These are phyloP conservation scores for Globisporangium apiculatum DNA, from an alignment of 352 stramenopile species.

Conservation along the genomic window DNA sequence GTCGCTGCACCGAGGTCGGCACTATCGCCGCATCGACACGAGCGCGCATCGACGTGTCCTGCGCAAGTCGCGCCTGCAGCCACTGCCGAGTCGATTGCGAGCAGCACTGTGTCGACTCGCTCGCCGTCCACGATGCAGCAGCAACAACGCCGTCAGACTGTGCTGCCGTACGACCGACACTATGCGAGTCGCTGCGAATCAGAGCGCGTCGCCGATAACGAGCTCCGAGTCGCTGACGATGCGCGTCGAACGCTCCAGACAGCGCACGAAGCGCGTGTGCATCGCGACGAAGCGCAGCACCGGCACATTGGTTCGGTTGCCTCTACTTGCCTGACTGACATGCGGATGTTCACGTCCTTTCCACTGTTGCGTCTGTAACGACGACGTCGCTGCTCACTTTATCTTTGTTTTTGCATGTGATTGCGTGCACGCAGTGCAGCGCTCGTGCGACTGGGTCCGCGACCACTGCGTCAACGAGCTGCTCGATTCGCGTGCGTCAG, in stretches of 20 bases:
- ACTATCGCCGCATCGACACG: neutral
- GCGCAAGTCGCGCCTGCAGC: no score
- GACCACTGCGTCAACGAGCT: slow-evolving; percentile 47
- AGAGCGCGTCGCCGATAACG: neutral
- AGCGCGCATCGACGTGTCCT: neutral
- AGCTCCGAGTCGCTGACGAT: neutral
- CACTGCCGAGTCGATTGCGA: no score
- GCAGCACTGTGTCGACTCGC: no score
- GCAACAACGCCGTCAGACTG: slow-evolving; percentile 3
- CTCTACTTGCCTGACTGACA: no score
- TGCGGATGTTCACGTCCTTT: no score
- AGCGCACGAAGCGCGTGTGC: neutral
- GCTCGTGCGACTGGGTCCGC: slow-evolving; percentile 31
- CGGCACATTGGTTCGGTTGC: slow-evolving; percentile 3
- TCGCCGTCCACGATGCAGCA: neutral
- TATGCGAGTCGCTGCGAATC: neutral
- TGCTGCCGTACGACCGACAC: slow-evolving; percentile 3
- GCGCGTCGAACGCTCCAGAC: neutral
- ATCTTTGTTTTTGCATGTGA: neutral
- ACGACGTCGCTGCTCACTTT: neutral
- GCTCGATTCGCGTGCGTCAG: slow-evolving; percentile 12
- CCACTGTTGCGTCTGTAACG: no score
- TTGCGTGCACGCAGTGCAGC: slow-evolving; percentile 4
- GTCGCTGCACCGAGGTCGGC: neutral
- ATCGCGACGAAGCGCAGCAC: neutral